Evolutionary conservation across 495 filamentous ascomycete genomes (phyloP).

Genomic region (Pyrenopolyporus hunteri): DNA sequence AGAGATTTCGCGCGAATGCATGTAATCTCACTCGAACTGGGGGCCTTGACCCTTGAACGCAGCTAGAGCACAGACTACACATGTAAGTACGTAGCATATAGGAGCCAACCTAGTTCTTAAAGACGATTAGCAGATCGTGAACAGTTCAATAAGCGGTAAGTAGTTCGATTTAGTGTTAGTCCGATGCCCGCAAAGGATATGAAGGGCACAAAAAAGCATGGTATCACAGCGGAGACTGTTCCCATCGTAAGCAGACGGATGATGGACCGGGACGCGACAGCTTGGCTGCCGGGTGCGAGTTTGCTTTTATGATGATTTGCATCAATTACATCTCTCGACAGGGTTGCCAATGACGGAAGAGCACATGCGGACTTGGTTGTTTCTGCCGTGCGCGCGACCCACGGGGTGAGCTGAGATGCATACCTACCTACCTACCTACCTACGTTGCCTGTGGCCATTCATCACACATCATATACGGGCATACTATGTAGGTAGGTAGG

Average conservation of each 20-base stretch:
- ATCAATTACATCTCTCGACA: conserved; percentile 29
- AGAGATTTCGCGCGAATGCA: conserved; percentile 30
- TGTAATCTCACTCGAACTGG: conserved; percentile 31
- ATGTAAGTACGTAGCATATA: no score
- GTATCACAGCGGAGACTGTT: conserved; percentile 28
- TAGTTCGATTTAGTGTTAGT: conserved; percentile 26
- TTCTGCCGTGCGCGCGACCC: neutral
- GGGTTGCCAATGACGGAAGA: conserved; percentile 19
- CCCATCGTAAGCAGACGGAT: conserved; percentile 30
- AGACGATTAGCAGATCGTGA: conserved; percentile 33
- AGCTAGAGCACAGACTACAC: conserved; percentile 14
- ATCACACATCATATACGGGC: neutral
- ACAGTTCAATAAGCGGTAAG: conserved; percentile 21
- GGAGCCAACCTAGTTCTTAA: conserved; percentile 11
- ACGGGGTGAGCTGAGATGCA: neutral
- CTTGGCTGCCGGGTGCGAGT: conserved; percentile 35
- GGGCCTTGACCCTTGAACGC: conserved; percentile 18
- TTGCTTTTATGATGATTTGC: conserved; percentile 41
- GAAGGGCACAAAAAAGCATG: neutral
- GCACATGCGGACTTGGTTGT: conserved; percentile 16
- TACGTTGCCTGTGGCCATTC: no score
- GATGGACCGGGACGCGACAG: conserved; percentile 38
- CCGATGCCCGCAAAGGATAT: conserved; percentile 10
- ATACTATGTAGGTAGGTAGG: neutral
- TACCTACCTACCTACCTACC: neutral